phyloP scores from a whole-genome alignment of 441 rosid species.

The Populus tomentosa region DNA sequence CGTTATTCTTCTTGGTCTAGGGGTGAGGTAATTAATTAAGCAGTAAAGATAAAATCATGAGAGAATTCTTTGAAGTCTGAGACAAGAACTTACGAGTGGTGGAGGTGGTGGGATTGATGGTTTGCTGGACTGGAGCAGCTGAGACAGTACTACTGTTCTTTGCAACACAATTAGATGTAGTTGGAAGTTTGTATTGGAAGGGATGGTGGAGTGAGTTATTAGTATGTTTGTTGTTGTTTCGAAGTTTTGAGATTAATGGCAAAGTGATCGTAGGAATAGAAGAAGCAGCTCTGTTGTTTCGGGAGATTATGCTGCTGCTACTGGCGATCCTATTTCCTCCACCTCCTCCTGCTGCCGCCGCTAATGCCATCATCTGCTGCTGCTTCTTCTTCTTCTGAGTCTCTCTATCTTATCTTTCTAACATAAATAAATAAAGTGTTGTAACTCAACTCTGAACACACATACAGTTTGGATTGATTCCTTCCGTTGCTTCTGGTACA shows the following conservation, averaged over 20 bases:
- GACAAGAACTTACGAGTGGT: background rate
- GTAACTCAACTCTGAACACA: background rate
- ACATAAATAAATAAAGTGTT: background rate
- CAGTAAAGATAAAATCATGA: too few species aligned
- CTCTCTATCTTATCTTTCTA: background rate
- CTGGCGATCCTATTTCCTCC: background rate
- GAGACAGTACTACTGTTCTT: background rate
- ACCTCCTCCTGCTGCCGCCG: background rate
- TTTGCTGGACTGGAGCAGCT: background rate
- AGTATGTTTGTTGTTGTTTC: background rate
- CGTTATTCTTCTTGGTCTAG: background rate
- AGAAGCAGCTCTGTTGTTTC: background rate
- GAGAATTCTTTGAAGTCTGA: too few species aligned
- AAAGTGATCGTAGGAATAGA: background rate
- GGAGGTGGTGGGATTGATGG: background rate
- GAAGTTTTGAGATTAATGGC: background rate
- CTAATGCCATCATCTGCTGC: background rate
- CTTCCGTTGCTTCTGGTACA: too few species aligned
- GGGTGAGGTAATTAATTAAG: too few species aligned
- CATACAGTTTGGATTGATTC: background rate
- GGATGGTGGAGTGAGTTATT: background rate
- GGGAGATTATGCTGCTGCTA: background rate
- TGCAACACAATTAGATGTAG: too few species aligned
- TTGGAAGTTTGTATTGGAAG: background rate
- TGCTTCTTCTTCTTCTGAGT: too few species aligned